Evolutionary conservation across 176 grass and related monocot genomes (phyloP).

Genomic region (Aegilops umbellulata): DNA sequence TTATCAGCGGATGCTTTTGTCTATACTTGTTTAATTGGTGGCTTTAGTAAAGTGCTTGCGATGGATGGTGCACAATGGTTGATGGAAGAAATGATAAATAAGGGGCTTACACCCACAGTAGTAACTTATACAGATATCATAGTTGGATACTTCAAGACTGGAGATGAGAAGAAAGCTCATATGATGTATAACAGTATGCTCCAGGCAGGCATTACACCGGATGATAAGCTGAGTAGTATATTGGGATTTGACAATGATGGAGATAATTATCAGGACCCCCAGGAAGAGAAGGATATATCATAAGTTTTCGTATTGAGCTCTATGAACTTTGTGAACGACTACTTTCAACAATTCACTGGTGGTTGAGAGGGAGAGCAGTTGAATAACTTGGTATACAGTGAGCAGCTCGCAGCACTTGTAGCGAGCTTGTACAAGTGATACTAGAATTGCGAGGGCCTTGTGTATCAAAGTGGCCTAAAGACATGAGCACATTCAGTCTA

Average conservation of each 20-base stretch:
- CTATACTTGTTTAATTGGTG: constrained; percentile 66
- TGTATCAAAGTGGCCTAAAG: not conserved
- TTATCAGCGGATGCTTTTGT: constrained; percentile 56
- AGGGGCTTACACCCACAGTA: constrained; percentile 44
- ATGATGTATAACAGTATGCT: constrained; percentile 42
- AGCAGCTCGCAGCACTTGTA: not conserved
- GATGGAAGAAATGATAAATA: constrained; percentile 61
- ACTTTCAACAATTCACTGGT: not conserved
- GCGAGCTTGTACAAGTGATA: not conserved
- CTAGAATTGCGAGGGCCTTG: not conserved
- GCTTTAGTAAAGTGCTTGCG: constrained; percentile 50
- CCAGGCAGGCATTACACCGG: constrained; percentile 51
- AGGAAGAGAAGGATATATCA: not conserved
- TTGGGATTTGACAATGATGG: constrained; percentile 26
- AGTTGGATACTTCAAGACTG: constrained; percentile 48
- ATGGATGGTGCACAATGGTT: constrained; percentile 52
- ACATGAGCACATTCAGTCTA: not conserved
- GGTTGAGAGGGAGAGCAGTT: not conserved
- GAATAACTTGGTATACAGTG: not conserved
- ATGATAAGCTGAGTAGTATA: constrained; percentile 42
- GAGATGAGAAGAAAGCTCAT: constrained; percentile 26
- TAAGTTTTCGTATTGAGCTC: constrained; percentile 14
- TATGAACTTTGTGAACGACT: not conserved
- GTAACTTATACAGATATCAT: constrained; percentile 66
- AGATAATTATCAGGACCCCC: not conserved